Evolutionary conservation across 139 green algal species (phyloP).

Genomic region (Tetradesmus obliquus): DNA sequence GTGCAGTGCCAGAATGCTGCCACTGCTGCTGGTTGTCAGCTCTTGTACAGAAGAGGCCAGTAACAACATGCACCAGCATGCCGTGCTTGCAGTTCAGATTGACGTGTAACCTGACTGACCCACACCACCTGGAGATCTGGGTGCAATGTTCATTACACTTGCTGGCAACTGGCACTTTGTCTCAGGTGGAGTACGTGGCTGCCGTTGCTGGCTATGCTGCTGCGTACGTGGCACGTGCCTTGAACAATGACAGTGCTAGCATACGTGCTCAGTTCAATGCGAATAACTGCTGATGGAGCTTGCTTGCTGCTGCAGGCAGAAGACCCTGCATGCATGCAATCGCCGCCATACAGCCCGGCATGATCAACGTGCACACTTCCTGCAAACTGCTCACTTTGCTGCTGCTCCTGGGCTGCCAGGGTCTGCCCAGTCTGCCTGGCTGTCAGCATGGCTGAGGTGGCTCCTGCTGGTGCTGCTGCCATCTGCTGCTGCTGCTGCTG

Average conservation of each 20-base stretch:
- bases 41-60: too few species aligned
- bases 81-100: too few species aligned
- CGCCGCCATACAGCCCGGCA: too few species aligned
- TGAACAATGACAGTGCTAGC: too few species aligned
- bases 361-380: background rate
- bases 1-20: background rate
- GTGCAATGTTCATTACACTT: background rate
- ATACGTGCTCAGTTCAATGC: too few species aligned
- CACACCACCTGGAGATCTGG: too few species aligned
- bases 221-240: background rate
- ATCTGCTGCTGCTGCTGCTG: background rate
- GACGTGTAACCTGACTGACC: too few species aligned
- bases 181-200: background rate
- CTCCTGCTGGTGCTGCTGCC: conserved; percentile 19
- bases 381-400: background rate
- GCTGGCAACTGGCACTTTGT: background rate
- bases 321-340: background rate
- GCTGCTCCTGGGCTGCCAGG: background rate
- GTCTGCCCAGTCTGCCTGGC: background rate
- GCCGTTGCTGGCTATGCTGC: background rate
- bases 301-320: background rate
- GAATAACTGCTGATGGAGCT: background rate
- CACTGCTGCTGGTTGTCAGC: background rate
- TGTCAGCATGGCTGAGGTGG: background rate
- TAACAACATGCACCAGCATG: too few species aligned